phyloP scores from a whole-genome alignment of 176 grass and related monocot species.

The Stipa capillata region DNA sequence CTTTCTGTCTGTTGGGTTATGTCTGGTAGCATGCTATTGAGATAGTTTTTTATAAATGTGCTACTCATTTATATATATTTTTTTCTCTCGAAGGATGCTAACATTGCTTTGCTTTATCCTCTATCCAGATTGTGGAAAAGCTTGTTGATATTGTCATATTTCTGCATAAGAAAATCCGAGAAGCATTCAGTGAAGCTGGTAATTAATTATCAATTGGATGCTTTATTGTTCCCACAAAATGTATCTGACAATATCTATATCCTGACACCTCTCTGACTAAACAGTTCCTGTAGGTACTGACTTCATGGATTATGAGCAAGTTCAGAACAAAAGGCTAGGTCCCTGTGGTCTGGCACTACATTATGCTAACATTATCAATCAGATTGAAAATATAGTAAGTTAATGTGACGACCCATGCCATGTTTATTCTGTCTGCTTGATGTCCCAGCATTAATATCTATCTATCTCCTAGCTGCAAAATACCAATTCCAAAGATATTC shows the following conservation, averaged over 20 bases:
- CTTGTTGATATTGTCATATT: conserved; percentile 82
- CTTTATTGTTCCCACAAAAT: background rate
- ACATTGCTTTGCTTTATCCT: background rate
- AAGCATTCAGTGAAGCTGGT: conserved; percentile 60
- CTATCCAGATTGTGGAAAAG: conserved; percentile 86
- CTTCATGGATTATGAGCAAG: conserved; percentile 29
- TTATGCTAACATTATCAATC: conserved; percentile 97
- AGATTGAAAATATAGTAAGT: conserved; percentile 99
- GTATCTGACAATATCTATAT: background rate
- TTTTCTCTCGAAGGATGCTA: background rate
- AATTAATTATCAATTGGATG: background rate
- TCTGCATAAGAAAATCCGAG: conserved; percentile 64
- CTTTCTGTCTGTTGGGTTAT: background rate
- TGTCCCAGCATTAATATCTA: background rate
- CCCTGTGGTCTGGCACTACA: conserved; percentile 81
- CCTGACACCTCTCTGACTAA: background rate
- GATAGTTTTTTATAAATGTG: background rate
- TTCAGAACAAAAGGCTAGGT: conserved; percentile 52
- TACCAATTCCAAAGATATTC: background rate
- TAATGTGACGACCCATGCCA: background rate
- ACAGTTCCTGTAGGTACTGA: conserved; percentile 33
- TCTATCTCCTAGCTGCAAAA: background rate
- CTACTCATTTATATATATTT: background rate
- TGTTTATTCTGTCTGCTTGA: background rate
- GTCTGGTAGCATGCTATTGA: background rate